Base-by-base conservation (phyloP, 495 filamentous ascomycete genomes). In the Aspergillus campestris region DNA sequence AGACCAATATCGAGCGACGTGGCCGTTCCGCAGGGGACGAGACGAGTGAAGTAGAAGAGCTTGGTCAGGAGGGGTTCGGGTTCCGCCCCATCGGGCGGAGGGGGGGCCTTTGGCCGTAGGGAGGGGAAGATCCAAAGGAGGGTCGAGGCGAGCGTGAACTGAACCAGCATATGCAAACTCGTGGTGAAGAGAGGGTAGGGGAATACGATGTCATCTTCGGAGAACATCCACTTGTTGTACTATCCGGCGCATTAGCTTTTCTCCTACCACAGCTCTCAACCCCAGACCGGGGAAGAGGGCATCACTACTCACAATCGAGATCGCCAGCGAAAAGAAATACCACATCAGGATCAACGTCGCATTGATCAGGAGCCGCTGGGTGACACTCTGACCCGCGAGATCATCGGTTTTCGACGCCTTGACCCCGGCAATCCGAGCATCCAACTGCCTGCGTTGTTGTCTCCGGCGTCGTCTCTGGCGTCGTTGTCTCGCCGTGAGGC, bases 171-270 rank as follows among this genome's bases (percentile, higher is more conserved):
- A 69, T 99, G 94, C 56, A 89, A 61, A 52, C 87, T 87, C 8
- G 94, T 99, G 2, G 89, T 95, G 69, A 97, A 97, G 40, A 99
- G 79, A 38, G 94, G 94, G 50, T 89, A 97, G 38, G 86, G 83
- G 60, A 99, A 99, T 56, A 95, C 77, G 51, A 91, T 78, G 44
- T 87, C 82, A 40, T 83, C 79, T 12, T 82, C 69, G 50, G 86
- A 83, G 65, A 99, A 99, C 94, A 99, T 99, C 94, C 94, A 97
- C 74, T 95, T 97, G 72, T 99, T 99, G 69, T 99, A 99, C 88
- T 94, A 53, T 18, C 29, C 27, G 30, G 12, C 35, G 12, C 10
- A 29, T 8, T 28, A 28, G 41, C 31, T 13, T 42, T 40, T 43
- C 30, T 46, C 14, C 15, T 15, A 38, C 32, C 8, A 12, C 15